Conservation (phyloP, 805 yeast genomes). For the Yamadazyma nakazawae region DNA sequence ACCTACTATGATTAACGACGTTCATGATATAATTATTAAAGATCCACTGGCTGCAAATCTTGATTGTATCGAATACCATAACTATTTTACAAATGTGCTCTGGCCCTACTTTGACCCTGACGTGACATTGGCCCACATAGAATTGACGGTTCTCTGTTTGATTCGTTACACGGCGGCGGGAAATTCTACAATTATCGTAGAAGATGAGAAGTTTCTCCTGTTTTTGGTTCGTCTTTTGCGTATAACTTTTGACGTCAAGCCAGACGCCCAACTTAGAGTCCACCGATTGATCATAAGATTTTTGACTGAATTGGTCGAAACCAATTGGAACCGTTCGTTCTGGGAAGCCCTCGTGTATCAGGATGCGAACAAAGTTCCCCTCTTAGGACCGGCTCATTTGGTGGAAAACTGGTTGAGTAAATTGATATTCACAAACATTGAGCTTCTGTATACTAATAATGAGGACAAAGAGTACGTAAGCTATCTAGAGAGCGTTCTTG, state of each 20-base stretch:
- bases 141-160: conserved; percentile 25
- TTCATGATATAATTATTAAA: neutral
- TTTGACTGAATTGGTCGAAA: conserved; percentile 6
- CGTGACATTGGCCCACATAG: conserved; percentile 38
- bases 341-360: neutral
- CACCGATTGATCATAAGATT: conserved; percentile 15
- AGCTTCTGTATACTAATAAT: conserved; percentile 5
- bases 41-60: conserved; percentile 3
- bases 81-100: conserved; percentile 18
- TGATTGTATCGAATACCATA: conserved; percentile 1
- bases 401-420: conserved; percentile 8
- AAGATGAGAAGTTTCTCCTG: conserved; percentile 17
- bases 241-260: conserved; percentile 15
- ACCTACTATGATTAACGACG: neutral
- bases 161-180: conserved; percentile 13
- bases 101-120: conserved; percentile 44
- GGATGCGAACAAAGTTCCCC: neutral
- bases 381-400: conserved; percentile 8
- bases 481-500: neutral
- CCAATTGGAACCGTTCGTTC: neutral
- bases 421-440: conserved; percentile 4
- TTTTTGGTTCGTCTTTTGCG: conserved; percentile 21
- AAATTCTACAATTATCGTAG: conserved; percentile 11
- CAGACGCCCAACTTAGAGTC: conserved; percentile 15
- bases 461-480: neutral